Evolutionary conservation across 1,139 yeast species (phyloP), one percentile per base, ranked within the genome.

Genomic region (Magnusiomyces suaveolens): DNA sequence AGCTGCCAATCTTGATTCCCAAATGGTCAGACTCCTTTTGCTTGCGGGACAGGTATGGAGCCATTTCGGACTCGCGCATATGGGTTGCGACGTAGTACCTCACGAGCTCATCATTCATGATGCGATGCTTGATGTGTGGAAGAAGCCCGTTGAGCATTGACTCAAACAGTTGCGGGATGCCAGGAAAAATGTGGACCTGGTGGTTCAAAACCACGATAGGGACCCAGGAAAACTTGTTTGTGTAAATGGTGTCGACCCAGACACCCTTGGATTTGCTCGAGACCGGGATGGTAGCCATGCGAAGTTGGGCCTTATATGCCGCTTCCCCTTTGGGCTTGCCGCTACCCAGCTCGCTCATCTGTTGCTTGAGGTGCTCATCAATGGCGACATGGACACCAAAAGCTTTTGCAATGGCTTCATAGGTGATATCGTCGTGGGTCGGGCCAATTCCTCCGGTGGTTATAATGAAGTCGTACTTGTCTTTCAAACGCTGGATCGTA

Each of bases 381-480:
- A 83, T 65, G 46, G 67, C 68, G 56, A 82, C 71, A 0, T 77
- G 77, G 12, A 84, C 67, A 1, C 69, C 69, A 63, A 75, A 87
- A 23, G 86, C 84, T 59, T 76, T 77, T 1, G 89, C 86, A 18
- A 87, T 62, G 3, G 84, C 77, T 52, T 81, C 81, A 66, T 88
- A 87, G 0, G 95, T 87, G 56, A 87, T 83, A 66, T 87, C 96
- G 65, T 87, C 96, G 63, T 87, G 95, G 0, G 96, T 88, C 2
- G 95, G 87, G 0, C 96, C 96, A 59, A 88, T 85, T 12, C 76
- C 88, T 1, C 96, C 96, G 20, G 88, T 80, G 0, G 96, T 87
- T 20, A 87, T 77, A 3, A 87, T 77, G 54, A 87, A 77, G 63
- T 86, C 92, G 61, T 82, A 82, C 50, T 77, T 72, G 23, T 72